Evolutionary conservation across 192 early-diverging fungal species (phyloP).

Genomic region (Backusella sp.): DNA sequence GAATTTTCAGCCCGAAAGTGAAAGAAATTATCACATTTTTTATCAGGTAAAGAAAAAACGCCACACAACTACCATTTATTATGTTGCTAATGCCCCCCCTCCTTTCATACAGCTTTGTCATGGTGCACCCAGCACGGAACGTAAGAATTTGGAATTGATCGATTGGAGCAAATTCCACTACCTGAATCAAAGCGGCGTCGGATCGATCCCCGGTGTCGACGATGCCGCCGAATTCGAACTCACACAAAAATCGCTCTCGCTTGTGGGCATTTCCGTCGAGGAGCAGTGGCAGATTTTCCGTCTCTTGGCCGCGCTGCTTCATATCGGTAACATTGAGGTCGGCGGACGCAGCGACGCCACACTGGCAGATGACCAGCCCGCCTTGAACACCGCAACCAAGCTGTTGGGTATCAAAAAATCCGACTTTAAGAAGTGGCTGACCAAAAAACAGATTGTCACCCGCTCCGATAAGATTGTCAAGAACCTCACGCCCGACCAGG

Average conservation of each 20-base stretch:
- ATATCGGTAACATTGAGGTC: slow-evolving; percentile 95
- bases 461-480: slow-evolving; percentile 92
- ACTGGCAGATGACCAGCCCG: slow-evolving; percentile 76
- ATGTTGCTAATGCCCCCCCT: too few species aligned
- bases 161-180: slow-evolving; percentile 81
- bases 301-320: slow-evolving; percentile 89
- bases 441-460: slow-evolving; percentile 92
- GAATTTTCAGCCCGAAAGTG: slow-evolving; percentile 88
- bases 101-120: slow-evolving; percentile 70
- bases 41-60: slow-evolving; percentile 78
- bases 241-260: slow-evolving; percentile 82
- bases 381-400: slow-evolving; percentile 62
- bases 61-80: too few species aligned
- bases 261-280: slow-evolving; percentile 82
- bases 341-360: slow-evolving; percentile 65
- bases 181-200: slow-evolving; percentile 79
- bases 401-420: slow-evolving; percentile 79
- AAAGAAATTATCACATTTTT: slow-evolving; percentile 99
- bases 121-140: slow-evolving; percentile 79
- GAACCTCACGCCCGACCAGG: slow-evolving; percentile 70
- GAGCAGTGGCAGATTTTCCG: slow-evolving; percentile 89
- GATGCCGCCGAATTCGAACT: slow-evolving; percentile 89
- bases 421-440: slow-evolving; percentile 94
- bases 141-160: slow-evolving; percentile 73
- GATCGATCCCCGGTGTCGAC: slow-evolving; percentile 80